phyloP scores from a whole-genome alignment of 2,329 filamentous ascomycete species.

The Alternaria rosae region DNA sequence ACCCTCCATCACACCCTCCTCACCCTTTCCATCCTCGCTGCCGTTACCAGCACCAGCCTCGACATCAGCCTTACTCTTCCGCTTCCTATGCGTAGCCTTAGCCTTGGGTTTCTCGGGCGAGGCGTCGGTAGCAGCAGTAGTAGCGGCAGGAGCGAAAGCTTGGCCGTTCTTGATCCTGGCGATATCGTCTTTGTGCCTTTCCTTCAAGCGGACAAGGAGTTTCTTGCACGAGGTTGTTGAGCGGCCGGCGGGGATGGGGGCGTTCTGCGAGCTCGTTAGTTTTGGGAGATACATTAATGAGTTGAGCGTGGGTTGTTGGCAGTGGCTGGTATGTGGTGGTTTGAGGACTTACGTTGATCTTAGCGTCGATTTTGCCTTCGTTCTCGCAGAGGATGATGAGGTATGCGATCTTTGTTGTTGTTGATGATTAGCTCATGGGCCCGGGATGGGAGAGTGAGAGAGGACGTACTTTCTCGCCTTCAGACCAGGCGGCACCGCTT shows the following conservation, averaged over 20 bases:
- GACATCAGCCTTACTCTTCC: constrained; percentile 19
- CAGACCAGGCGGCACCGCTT: constrained; percentile 28
- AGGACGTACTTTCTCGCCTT: constrained; percentile 27
- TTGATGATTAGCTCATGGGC: not conserved
- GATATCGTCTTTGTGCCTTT: constrained; percentile 34
- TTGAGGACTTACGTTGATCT: constrained; percentile 23
- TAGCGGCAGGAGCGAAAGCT: constrained; percentile 2
- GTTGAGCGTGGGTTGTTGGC: no score
- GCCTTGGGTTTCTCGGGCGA: not conserved
- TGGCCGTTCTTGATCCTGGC: constrained; percentile 25
- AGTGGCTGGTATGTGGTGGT: no score
- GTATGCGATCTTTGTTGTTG: constrained; percentile 29
- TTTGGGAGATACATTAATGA: not conserved
- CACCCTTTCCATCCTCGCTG: not conserved
- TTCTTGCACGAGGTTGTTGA: constrained; percentile 34
- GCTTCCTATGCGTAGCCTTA: constrained; percentile 24
- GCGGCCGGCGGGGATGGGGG: constrained; percentile 34
- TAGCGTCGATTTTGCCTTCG: constrained; percentile 26
- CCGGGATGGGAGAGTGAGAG: not conserved
- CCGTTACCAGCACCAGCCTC: not conserved
- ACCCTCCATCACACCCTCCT: no score
- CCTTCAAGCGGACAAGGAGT: constrained; percentile 34
- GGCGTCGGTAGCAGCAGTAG: not conserved
- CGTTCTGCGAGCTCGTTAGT: constrained; percentile 12
- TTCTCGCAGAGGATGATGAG: constrained; percentile 30